phyloP scores from a whole-genome alignment of 192 early-diverging fungal genomes.

The Linderina pennispora region DNA sequence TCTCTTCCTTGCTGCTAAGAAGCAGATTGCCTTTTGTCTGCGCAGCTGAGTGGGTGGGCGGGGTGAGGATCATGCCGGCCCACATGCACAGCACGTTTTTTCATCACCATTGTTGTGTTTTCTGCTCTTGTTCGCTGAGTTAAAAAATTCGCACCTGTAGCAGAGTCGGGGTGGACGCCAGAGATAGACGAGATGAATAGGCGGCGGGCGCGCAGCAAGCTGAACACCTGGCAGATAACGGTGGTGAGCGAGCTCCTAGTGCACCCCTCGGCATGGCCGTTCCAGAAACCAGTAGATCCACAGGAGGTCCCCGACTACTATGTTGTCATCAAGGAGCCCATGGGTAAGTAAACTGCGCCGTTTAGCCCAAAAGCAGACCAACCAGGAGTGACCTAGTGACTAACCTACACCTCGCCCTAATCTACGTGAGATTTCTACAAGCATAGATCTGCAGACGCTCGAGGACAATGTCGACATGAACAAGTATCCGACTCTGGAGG shows the following conservation, averaged over 20 bases:
- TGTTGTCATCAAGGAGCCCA: slow-evolving; percentile 91
- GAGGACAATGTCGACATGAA: slow-evolving; percentile 79
- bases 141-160: too few species aligned
- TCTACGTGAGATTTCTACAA: background rate
- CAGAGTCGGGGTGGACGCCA: slow-evolving; percentile 89
- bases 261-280: slow-evolving; percentile 86
- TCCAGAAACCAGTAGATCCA: slow-evolving; percentile 81
- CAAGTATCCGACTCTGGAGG: slow-evolving; percentile 72
- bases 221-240: slow-evolving; percentile 53
- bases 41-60: too few species aligned
- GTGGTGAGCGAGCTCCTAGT: slow-evolving; percentile 73
- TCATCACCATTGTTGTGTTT: background rate
- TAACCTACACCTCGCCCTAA: background rate
- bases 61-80: too few species aligned
- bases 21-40: too few species aligned
- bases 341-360: too few species aligned
- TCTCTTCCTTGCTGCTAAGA: too few species aligned
- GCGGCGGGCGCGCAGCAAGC: slow-evolving; percentile 36
- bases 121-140: background rate
- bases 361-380: too few species aligned
- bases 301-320: slow-evolving; percentile 94
- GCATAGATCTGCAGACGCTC: slow-evolving; percentile 72
- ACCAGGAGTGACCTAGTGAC: too few species aligned
- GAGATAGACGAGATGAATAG: slow-evolving; percentile 65
- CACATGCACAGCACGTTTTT: too few species aligned